phyloP scores from a whole-genome alignment of 2,329 filamentous ascomycete species.

The Talaromyces sp. region DNA sequence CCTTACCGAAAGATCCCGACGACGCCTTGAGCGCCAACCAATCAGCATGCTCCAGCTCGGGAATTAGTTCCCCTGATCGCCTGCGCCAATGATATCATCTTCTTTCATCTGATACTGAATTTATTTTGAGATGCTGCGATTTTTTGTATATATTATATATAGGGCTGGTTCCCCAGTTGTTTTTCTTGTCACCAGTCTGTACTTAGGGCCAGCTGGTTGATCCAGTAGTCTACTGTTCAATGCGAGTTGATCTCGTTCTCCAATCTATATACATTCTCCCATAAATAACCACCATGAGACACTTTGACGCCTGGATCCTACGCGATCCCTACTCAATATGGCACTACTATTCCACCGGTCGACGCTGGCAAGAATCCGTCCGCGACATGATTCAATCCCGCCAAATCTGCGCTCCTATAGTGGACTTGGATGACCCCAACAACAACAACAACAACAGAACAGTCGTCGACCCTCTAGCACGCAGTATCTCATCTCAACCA shows the following conservation, averaged over 20 bases:
- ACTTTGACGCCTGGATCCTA: slow-evolving; percentile 37
- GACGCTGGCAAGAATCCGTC: slow-evolving; percentile 32
- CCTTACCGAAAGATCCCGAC: slow-evolving; percentile 6
- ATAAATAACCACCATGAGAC: slow-evolving; percentile 22
- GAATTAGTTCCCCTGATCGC: neutral
- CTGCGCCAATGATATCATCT: slow-evolving; percentile 14
- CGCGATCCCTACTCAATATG: slow-evolving; percentile 37
- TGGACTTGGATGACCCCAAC: slow-evolving; percentile 7
- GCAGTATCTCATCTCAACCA: slow-evolving; percentile 19
- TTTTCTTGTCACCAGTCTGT: neutral
- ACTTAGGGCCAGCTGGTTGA: neutral
- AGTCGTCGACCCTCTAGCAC: slow-evolving; percentile 17
- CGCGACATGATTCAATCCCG: slow-evolving; percentile 33
- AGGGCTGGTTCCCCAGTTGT: neutral
- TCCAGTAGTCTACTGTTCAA: neutral
- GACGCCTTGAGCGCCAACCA: neutral
- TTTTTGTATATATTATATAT: neutral
- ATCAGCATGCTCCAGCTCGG: neutral
- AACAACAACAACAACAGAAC: neutral
- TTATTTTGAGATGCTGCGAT: no score
- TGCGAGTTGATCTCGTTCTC: neutral
- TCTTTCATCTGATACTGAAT: neutral
- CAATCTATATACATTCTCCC: neutral
- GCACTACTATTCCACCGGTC: slow-evolving; percentile 34
- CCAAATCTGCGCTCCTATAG: slow-evolving; percentile 29